Conservation (phyloP, 257 asterid genomes). For the Ligustrum vulgare region DNA sequence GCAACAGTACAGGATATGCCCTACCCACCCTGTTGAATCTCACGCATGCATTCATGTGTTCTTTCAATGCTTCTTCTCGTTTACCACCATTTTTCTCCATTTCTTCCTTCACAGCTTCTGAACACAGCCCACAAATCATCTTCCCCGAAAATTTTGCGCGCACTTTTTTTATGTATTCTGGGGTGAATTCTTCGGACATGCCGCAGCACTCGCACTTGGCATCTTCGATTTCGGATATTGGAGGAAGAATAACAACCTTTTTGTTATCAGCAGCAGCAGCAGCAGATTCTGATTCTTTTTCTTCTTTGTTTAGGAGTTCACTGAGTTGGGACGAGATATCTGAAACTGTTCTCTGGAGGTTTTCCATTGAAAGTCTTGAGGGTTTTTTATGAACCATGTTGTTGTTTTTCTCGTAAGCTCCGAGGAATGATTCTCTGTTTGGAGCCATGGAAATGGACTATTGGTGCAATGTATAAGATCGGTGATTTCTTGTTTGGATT, state of each 20-base stretch:
- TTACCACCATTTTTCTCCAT: constrained; percentile 80
- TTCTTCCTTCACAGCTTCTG: constrained; percentile 88
- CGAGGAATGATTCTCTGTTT: constrained; percentile 27
- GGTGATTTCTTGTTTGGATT: not conserved
- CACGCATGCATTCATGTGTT: constrained; percentile 75
- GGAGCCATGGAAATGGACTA: constrained; percentile 40
- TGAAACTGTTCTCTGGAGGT: constrained; percentile 66
- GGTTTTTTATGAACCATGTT: constrained; percentile 42
- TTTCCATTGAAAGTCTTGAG: constrained; percentile 48
- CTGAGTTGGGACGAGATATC: constrained; percentile 68
- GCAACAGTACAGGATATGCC: constrained; percentile 78
- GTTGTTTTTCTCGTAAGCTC: constrained; percentile 23
- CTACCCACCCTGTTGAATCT: constrained; percentile 73
- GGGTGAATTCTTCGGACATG: constrained; percentile 84
- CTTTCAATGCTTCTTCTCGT: constrained; percentile 55
- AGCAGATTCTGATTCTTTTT: not conserved
- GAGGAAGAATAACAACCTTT: constrained; percentile 25
- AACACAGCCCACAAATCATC: constrained; percentile 85
- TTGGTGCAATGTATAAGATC: not conserved
- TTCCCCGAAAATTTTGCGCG: constrained; percentile 55
- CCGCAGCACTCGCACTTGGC: constrained; percentile 98
- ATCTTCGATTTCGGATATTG: constrained; percentile 73
- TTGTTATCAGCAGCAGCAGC: not conserved
- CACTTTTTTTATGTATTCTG: constrained; percentile 52
- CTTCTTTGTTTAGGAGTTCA: constrained; percentile 29